Evolutionary conservation across 2,329 filamentous ascomycete species (phyloP).

Genomic region (Fusarium falciforme): DNA sequence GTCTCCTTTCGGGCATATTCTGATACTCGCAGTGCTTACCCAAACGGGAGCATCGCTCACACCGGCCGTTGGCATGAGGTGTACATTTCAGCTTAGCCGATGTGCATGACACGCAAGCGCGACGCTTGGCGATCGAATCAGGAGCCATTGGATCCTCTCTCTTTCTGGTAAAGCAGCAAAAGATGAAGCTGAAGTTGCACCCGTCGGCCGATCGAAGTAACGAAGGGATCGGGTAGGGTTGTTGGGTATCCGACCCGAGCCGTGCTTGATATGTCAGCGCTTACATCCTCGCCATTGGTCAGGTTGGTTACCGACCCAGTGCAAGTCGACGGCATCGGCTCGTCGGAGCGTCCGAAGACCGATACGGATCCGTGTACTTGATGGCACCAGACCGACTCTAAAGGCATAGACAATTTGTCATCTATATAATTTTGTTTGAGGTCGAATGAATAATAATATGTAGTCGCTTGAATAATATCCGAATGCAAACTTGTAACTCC

Average conservation of each 20-base stretch:
- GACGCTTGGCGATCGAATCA: neutral
- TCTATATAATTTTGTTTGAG: neutral
- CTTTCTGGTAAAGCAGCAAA: neutral
- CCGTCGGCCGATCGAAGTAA: neutral
- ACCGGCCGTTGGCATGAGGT: neutral
- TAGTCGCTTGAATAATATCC: neutral
- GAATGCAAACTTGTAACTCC: neutral
- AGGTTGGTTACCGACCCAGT: neutral
- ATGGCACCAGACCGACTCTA: neutral
- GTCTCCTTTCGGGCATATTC: neutral
- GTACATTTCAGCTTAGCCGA: slow-evolving; percentile 2
- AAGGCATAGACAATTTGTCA: neutral
- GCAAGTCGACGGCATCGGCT: neutral
- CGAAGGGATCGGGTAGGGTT: neutral
- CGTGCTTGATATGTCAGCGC: neutral
- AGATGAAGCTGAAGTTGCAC: neutral
- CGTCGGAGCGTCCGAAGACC: neutral
- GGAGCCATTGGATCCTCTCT: neutral
- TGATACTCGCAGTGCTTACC: neutral
- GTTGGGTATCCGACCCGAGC: neutral
- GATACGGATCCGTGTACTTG: neutral
- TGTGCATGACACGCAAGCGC: slow-evolving; percentile 1
- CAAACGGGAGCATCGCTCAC: neutral
- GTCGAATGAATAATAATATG: neutral
- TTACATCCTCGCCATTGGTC: neutral